Evolutionary conservation across 345 rosid genomes (phyloP).

Genomic region (Arabis hirsuta): DNA sequence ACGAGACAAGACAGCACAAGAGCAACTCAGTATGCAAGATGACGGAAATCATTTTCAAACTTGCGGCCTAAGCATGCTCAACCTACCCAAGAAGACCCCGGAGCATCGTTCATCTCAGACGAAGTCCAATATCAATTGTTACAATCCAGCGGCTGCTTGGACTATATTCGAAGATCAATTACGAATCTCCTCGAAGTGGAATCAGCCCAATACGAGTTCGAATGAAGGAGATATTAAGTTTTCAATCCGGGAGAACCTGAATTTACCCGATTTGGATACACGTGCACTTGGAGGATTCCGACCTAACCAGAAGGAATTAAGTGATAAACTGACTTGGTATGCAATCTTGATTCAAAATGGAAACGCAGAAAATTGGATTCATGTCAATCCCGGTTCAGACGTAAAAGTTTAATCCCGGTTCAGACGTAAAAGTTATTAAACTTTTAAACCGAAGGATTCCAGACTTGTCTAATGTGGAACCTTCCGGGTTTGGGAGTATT

Average conservation of each 20-base stretch:
- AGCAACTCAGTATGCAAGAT: too few relatives aligned
- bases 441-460: background rate
- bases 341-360: background rate
- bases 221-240: background rate
- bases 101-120: too few relatives aligned
- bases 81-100: too few relatives aligned
- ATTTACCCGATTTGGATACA: background rate
- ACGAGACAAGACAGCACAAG: too few relatives aligned
- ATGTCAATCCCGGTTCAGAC: background rate
- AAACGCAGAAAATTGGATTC: background rate
- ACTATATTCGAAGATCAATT: too few relatives aligned
- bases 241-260: background rate
- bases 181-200: too few relatives aligned
- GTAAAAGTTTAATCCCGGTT: background rate
- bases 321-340: background rate
- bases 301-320: background rate
- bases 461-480: background rate
- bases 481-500: background rate
- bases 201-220: too few relatives aligned
- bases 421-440: background rate
- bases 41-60: too few relatives aligned
- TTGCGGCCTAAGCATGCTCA: too few relatives aligned
- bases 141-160: too few relatives aligned
- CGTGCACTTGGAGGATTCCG: background rate
- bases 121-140: too few relatives aligned